These are phyloP conservation scores for Dryas integrifolia DNA, from an alignment of 331 rosid genomes.

Conservation along the genomic window DNA sequence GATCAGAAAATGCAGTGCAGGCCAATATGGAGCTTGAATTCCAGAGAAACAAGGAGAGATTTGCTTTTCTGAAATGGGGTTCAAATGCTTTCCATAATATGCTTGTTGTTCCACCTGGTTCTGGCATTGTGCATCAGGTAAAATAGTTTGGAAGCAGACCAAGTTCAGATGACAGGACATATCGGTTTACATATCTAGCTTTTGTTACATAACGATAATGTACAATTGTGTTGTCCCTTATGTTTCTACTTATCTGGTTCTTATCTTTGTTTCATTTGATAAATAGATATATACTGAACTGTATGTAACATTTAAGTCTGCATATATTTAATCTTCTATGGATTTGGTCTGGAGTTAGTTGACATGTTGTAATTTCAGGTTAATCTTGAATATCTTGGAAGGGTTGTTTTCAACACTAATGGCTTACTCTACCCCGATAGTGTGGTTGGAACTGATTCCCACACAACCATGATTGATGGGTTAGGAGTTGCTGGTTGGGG, in stretches of 20 bases:
- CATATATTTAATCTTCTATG: not conserved
- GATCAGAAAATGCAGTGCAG: slow-evolving; percentile 80
- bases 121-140: slow-evolving; percentile 94
- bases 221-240: too few relatives aligned
- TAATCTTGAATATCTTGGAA: slow-evolving; percentile 90
- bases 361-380: slow-evolving; percentile 52
- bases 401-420: slow-evolving; percentile 80
- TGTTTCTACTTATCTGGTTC: too few relatives aligned
- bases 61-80: slow-evolving; percentile 93
- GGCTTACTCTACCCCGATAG: slow-evolving; percentile 89
- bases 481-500: slow-evolving; percentile 96
- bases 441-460: slow-evolving; percentile 95
- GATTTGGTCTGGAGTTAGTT: slow-evolving; percentile 19
- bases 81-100: slow-evolving; percentile 81
- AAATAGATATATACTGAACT: not conserved
- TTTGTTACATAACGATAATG: too few relatives aligned
- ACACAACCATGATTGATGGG: slow-evolving; percentile 92
- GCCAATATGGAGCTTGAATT: slow-evolving; percentile 94
- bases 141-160: slow-evolving; percentile 11
- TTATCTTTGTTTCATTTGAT: not conserved
- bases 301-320: not conserved
- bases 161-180: too few relatives aligned
- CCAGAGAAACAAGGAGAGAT: slow-evolving; percentile 84
- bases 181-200: too few relatives aligned
- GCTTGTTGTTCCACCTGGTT: slow-evolving; percentile 97